phyloP scores from a whole-genome alignment of 169 alveolate genomes.

The Theileria annulata region DNA sequence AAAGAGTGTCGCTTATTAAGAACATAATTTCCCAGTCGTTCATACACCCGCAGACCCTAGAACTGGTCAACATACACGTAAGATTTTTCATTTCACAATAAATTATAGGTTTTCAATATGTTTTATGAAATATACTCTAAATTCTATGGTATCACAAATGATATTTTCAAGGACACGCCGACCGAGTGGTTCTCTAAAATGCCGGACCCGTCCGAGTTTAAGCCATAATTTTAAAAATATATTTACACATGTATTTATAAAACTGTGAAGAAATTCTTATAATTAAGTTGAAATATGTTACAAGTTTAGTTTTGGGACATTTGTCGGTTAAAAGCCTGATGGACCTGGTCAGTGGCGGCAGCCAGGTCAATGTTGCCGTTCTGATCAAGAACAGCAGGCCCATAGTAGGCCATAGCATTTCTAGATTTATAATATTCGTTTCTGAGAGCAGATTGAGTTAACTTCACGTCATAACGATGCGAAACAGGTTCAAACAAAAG shows the following conservation, averaged over 20 bases:
- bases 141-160: slow-evolving; percentile 8
- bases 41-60: background rate
- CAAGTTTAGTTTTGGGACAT: slow-evolving; percentile 4
- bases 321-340: slow-evolving; percentile 22
- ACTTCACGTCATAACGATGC: slow-evolving; percentile 84
- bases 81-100: slow-evolving; percentile 3
- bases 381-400: slow-evolving; percentile 90
- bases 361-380: slow-evolving; percentile 85
- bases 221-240: background rate
- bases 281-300: slow-evolving; percentile 5
- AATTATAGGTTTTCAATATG: slow-evolving; percentile 14
- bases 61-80: slow-evolving; percentile 15
- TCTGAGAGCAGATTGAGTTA: slow-evolving; percentile 89
- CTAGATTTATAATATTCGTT: slow-evolving; percentile 89
- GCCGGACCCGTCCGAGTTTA: slow-evolving; percentile 28
- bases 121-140: slow-evolving; percentile 13
- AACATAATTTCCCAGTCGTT: slow-evolving; percentile 15
- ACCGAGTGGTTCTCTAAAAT: slow-evolving; percentile 26
- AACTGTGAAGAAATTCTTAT: background rate
- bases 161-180: slow-evolving; percentile 14
- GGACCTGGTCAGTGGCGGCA: slow-evolving; percentile 74
- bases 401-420: slow-evolving; percentile 92
- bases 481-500: slow-evolving; percentile 86
- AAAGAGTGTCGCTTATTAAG: background rate
- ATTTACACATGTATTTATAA: background rate